These are phyloP conservation scores for Candida corydali DNA, from an alignment of 805 yeast species.

Conservation along the genomic window DNA sequence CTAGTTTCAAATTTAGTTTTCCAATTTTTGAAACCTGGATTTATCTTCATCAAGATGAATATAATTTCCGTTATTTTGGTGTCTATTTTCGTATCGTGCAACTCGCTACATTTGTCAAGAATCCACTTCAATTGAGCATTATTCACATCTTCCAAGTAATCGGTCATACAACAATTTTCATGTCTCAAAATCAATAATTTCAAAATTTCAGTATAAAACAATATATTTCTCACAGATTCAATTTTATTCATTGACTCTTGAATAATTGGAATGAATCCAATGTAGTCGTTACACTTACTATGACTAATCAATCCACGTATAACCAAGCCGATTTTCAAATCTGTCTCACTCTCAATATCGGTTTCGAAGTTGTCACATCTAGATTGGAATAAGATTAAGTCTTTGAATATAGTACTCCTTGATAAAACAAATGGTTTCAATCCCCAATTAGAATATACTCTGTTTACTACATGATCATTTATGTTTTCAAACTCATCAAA, in stretches of 20 bases:
- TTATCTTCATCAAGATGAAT: neutral
- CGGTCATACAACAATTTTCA: constrained; percentile 30
- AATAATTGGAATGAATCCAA: constrained; percentile 29
- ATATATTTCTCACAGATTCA: constrained; percentile 12
- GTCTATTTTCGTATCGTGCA: constrained; percentile 13
- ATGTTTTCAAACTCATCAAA: constrained; percentile 12
- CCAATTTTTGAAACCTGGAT: constrained; percentile 3
- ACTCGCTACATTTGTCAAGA: no score
- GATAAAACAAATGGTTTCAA: constrained; percentile 28
- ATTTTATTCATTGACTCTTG: constrained; percentile 28
- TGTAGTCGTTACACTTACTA: constrained; percentile 25
- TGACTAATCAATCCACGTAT: constrained; percentile 13
- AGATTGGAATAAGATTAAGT: constrained; percentile 5
- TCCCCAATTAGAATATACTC: constrained; percentile 25
- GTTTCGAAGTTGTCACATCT: neutral
- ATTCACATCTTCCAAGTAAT: constrained; percentile 20
- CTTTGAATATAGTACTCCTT: constrained; percentile 25
- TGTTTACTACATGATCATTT: neutral
- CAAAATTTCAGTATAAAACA: constrained; percentile 24
- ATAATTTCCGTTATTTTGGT: constrained; percentile 11
- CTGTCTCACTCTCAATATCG: constrained; percentile 8
- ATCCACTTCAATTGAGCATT: constrained; percentile 17
- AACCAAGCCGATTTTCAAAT: constrained; percentile 12
- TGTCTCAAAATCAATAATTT: constrained; percentile 21
- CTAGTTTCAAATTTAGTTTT: neutral